Evolutionary conservation across 2,329 filamentous ascomycete genomes (phyloP).

Genomic region (Aspergillus viridinutans): DNA sequence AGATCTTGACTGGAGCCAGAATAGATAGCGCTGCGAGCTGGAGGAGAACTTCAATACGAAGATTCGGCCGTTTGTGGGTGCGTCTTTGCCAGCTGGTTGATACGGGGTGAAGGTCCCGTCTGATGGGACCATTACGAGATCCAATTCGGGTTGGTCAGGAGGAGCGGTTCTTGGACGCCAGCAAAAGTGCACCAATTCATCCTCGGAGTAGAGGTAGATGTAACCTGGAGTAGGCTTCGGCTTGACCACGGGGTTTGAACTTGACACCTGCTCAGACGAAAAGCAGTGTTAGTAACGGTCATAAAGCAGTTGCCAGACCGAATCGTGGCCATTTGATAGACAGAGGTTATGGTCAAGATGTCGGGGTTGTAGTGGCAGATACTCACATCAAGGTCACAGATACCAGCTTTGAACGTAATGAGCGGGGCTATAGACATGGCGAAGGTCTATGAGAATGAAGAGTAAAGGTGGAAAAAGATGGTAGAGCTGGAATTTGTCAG

Average conservation of each 20-base stretch:
- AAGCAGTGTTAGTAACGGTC: conserved; percentile 8
- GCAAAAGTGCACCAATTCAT: conserved; percentile 95
- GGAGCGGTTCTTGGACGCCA: conserved; percentile 78
- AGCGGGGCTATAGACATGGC: conserved; percentile 79
- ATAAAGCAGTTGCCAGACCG: background rate
- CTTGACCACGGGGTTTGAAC: conserved; percentile 66
- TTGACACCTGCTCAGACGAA: conserved; percentile 40
- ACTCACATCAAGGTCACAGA: conserved; percentile 78
- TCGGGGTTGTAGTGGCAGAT: background rate
- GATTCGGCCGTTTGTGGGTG: conserved; percentile 74
- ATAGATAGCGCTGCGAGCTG: conserved; percentile 84
- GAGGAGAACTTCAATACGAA: conserved; percentile 92
- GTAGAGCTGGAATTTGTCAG: background rate
- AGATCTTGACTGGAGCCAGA: conserved; percentile 92
- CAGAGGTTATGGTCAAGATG: conserved; percentile 1
- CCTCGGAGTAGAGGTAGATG: conserved; percentile 87
- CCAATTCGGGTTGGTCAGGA: conserved; percentile 70
- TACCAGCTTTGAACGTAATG: conserved; percentile 94
- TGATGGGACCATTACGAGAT: conserved; percentile 87
- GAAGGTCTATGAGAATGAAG: conserved; percentile 5
- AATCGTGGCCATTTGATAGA: background rate
- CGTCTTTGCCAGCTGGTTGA: conserved; percentile 61
- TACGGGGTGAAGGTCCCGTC: conserved; percentile 87
- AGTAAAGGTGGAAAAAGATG: conserved; percentile 6
- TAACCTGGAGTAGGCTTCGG: conserved; percentile 73